Base-by-base conservation (phyloP, 2,329 filamentous ascomycete species). In the Chrysosporium queenslandicum region DNA sequence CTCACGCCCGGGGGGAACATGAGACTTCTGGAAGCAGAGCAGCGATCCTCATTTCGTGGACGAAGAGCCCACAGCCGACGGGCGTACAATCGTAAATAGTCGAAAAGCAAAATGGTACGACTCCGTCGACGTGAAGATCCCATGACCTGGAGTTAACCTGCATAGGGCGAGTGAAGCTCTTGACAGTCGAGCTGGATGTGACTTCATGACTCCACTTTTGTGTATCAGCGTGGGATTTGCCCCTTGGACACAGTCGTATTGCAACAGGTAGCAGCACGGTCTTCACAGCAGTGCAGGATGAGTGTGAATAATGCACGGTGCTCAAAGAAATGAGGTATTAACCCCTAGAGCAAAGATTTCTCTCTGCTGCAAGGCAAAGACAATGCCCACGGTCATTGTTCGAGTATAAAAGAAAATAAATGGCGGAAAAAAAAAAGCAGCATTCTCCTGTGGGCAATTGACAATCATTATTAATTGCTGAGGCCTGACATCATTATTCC, bases 401-500 rank as follows among this genome's bases (percentile, higher is more conserved):
- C 27, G 5, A 29, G 5, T 5, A 29, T 4, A 29, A 29, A 9
- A 29, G 27, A 29, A 29, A 9, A 29, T 5, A 9, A 29, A 29
- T 9, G 9, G 27, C 4, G 12, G 30, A 23, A 36, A 34, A 23
- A 14, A 34, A n/a, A 46, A 7, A 36, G n/a, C 14, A 34, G 30
- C n/a, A 23, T 42, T 12, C 4, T 16, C 30, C 14, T 16, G 20
- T 4, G 4, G n/a, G 4, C 9, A n/a, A 29, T 29, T 43, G 9
- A 43, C 21, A 27, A 29, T n/a, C 23, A 25, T 30, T 30, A 45
- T 32, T 30, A 45, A 32, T 32, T 4, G 8, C 20, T 20, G n/a
- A 32, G 36, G n/a, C 36, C 43, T 46, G 43, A 46, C 43, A 46
- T 46, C 43, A 46, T 46, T 36, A 23, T 16, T 32, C n/a, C 9